Percentiles rank a stretch among this genome's conserved stretches.
Conservation (phyloP, 2,329 filamentous ascomycete species). For the Fusarium sp. region DNA sequence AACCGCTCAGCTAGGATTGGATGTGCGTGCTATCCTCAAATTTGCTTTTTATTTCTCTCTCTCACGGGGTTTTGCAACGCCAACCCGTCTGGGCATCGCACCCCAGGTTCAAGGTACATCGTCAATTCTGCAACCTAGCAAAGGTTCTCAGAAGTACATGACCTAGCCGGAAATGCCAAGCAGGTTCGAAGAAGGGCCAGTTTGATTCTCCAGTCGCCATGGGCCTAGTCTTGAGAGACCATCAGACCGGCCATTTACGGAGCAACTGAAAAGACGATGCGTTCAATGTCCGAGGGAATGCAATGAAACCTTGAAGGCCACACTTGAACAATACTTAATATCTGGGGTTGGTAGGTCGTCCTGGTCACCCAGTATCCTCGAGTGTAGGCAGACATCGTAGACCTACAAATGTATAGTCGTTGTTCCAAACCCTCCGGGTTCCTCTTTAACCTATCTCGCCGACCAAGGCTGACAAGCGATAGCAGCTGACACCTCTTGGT, state of each 20-base stretch:
- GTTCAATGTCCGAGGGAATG: conserved; percentile 25
- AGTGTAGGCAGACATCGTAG: conserved; percentile 29
- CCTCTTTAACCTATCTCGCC: conserved; percentile 24
- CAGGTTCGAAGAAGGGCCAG: conserved; percentile 21
- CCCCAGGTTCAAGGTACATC: conserved; percentile 42
- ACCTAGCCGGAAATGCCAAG: conserved; percentile 10
- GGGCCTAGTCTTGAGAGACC: conserved; percentile 15
- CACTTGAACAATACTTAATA: conserved; percentile 7
- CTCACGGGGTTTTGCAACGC: conserved; percentile 33
- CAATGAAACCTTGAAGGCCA: conserved; percentile 26
- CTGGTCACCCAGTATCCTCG: conserved; percentile 20
- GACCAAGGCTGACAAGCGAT: conserved; percentile 40
- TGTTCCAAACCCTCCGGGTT: conserved; percentile 5
- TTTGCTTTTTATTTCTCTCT: conserved; percentile 42
- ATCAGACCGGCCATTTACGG: conserved; percentile 1
- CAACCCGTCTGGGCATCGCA: conserved; percentile 29
- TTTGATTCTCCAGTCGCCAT: conserved; percentile 22
- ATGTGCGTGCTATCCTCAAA: conserved; percentile 40
- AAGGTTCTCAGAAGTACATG: conserved; percentile 41
- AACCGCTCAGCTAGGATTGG: conserved; percentile 41
- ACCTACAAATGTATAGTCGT: conserved; percentile 19
- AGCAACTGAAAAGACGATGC: conserved; percentile 15
- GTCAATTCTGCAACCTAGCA: conserved; percentile 18
- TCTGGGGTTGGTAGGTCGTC: conserved; percentile 26
- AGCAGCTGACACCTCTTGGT: conserved; percentile 10